Conservation (phyloP, 768 basidiomycete genomes). For the Boletus fagicola region DNA sequence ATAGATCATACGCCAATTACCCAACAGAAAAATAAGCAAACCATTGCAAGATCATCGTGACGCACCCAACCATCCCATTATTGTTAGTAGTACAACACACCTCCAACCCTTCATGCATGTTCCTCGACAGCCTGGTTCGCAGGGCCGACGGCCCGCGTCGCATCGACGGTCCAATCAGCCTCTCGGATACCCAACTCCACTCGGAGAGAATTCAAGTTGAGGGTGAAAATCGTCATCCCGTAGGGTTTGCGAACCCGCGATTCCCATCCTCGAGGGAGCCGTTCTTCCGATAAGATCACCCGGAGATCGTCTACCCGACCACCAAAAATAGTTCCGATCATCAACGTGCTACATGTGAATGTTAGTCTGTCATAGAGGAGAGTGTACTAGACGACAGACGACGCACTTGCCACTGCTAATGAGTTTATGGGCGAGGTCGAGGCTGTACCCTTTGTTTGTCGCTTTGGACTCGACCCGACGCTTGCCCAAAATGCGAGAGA, state of each 20-base stretch:
- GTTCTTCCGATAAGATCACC: constrained; percentile 59
- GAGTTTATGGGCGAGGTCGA: constrained; percentile 49
- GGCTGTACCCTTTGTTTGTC: constrained; percentile 56
- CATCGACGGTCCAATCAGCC: constrained; percentile 10
- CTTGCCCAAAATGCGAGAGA: constrained; percentile 55
- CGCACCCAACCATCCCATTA: too few relatives aligned
- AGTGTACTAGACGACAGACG: background rate
- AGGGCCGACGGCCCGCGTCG: background rate
- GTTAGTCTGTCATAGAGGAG: background rate
- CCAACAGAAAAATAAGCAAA: background rate
- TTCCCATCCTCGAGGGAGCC: constrained; percentile 72
- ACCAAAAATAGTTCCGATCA: constrained; percentile 52
- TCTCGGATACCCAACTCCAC: constrained; percentile 14
- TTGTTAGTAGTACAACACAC: background rate
- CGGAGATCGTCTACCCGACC: constrained; percentile 55
- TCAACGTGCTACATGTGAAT: background rate
- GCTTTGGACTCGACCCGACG: constrained; percentile 57
- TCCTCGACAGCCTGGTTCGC: background rate
- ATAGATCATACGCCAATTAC: background rate
- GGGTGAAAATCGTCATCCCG: constrained; percentile 56
- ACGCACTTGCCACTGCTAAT: constrained; percentile 70
- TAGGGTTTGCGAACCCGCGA: constrained; percentile 47
- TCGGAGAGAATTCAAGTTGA: constrained; percentile 39
- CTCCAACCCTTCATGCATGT: background rate
- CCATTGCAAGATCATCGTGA: background rate